These are phyloP conservation scores for Fusarium illudens DNA, from an alignment of 2,329 filamentous ascomycete species.

Conservation along the genomic window DNA sequence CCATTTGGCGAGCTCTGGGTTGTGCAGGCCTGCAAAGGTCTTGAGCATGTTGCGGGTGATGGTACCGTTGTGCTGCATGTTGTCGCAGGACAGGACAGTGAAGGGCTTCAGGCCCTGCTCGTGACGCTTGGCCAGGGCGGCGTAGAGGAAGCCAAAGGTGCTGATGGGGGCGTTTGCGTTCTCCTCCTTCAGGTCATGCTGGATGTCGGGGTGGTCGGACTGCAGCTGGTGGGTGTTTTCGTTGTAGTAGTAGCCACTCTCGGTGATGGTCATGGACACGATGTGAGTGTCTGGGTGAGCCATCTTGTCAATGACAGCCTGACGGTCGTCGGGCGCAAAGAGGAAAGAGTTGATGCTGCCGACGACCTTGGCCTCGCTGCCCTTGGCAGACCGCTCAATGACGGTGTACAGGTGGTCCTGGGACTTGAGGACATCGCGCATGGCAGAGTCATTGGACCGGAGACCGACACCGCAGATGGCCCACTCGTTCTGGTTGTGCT, in stretches of 20 bases:
- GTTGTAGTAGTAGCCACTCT: conserved; percentile 66
- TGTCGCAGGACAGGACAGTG: conserved; percentile 64
- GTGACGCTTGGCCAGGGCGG: conserved; percentile 57
- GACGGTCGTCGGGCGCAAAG: conserved; percentile 60
- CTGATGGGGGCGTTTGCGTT: conserved; percentile 55
- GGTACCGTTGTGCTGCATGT: conserved; percentile 65
- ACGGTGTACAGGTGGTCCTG: conserved; percentile 64
- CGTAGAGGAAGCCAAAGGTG: conserved; percentile 63
- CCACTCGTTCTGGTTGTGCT: conserved; percentile 55
- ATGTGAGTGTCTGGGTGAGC: conserved; percentile 62
- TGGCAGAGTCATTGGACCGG: conserved; percentile 58
- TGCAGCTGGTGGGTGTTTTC: conserved; percentile 64
- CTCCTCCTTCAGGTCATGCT: conserved; percentile 56
- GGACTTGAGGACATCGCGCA: conserved; percentile 58
- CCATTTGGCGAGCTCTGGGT: conserved; percentile 59
- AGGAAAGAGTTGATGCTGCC: conserved; percentile 63
- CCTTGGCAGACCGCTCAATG: conserved; percentile 61
- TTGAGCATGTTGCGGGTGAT: conserved; percentile 62
- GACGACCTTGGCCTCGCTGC: conserved; percentile 57
- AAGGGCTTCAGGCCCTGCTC: conserved; percentile 59
- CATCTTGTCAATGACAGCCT: conserved; percentile 64
- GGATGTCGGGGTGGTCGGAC: conserved; percentile 58
- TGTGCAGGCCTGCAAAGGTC: conserved; percentile 57
- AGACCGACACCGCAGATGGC: conserved; percentile 63
- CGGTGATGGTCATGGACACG: conserved; percentile 64